Evolutionary conservation across 371 early-diverging fungal species (phyloP).

Genomic region (Apophysomyces ossiformis): DNA sequence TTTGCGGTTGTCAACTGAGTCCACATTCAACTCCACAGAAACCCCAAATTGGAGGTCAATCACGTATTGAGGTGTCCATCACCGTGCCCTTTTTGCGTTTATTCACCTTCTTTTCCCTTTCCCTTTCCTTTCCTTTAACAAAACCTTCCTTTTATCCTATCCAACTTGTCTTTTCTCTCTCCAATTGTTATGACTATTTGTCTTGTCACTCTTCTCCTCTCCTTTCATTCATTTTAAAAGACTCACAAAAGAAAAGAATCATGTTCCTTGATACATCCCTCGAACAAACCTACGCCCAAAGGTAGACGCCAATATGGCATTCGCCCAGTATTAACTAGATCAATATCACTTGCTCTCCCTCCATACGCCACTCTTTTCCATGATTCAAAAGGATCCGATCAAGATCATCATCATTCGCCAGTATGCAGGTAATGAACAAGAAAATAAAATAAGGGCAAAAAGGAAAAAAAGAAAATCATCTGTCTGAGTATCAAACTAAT

Average conservation of each 20-base stretch:
- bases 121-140: slow-evolving; percentile 1
- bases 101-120: background rate
- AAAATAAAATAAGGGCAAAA: background rate
- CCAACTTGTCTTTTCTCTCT: background rate
- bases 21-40: too few relatives aligned
- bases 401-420: slow-evolving; percentile 4
- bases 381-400: slow-evolving; percentile 2
- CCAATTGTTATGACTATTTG: slow-evolving; percentile 1
- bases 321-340: background rate
- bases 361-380: background rate
- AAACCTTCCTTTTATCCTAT: background rate
- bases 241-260: background rate
- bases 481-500: slow-evolving; percentile 10
- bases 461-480: slow-evolving; percentile 4
- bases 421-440: background rate
- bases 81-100: slow-evolving; percentile 2
- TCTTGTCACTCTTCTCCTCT: background rate
- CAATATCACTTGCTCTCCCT: background rate
- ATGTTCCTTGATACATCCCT: background rate
- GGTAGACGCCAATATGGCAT: background rate
- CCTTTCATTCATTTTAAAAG: background rate
- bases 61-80: background rate
- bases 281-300: background rate
- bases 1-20: too few relatives aligned
- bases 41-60: slow-evolving; percentile 2